Base-by-base conservation (phyloP, 75 land plant species). In the Cryptomeria japonica region DNA sequence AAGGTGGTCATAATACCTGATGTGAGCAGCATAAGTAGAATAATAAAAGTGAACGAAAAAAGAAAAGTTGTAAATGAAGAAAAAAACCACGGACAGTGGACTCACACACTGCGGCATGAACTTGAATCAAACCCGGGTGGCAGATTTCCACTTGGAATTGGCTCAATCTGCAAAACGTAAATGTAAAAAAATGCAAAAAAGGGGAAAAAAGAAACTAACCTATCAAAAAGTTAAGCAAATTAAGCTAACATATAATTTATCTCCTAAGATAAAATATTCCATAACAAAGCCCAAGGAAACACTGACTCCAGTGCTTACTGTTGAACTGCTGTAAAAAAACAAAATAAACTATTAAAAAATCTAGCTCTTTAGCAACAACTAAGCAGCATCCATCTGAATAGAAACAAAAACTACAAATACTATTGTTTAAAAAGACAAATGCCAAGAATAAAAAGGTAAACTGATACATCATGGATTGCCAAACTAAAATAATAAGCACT, bases 91-190 rank as follows among this genome's bases (percentile, higher is more conserved):
- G 88, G 84, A 88, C 86, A 44, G 75, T 87, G 87, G 91, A 97
- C 99, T 97, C 96, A 97, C 99, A 97, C 98, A 93, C 99, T 97
- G 94, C 99, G 99, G 90, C 99, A 97, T 87, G 98, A 92, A 93
- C 93, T 95, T 90, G 99, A 90, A 95, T 97, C 99, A 95, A 97
- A 97, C 83, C 99, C 98, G 91, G 98, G 98, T 90, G 99, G 99
- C 90, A 97, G 92, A 94, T 97, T 97, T 90, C 99, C 99, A 94
- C 98, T 96, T 91, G 96, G 98, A 73, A 96, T 93, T 90, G 99
- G 98, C 93, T 96, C 99, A 85, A 97, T 94, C 99, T 97, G 96
- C 98, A 96, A 95, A 96, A 97, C 83, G 82, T 90, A 90, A 90
- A 86, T 75, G 79, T 87, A 88, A 89, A 95, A 88, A 89, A 88